Evolutionary conservation across 495 filamentous ascomycete species (phyloP), one percentile per base, ranked within the genome.

Genomic region (Annulohypoxylon maeteangense): DNA sequence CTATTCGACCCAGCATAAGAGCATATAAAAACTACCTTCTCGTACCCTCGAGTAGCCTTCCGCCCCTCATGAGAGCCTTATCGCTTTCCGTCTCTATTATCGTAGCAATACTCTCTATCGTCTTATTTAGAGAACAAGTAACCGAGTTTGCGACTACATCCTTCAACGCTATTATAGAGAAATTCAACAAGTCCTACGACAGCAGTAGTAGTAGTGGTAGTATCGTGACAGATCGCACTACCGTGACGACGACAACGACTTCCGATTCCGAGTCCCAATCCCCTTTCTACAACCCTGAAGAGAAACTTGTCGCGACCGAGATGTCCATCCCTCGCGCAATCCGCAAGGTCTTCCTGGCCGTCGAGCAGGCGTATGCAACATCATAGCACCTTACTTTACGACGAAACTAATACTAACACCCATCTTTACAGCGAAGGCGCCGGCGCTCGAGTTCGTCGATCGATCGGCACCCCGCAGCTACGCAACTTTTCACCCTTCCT

Each of bases 401-500:
- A 14, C 14, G 2, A 4, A 23, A 48, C 20, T 8, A 48, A 4
- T 20, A 23, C 45, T 48, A 48, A 48, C 45, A 7, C 45, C 45
- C 7, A 25, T 11, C 10, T 4, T 42, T 10, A 48, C 45, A 48
- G 45, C 55, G 95, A 98, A 80, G 95, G 95, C 58, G 93, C 91
- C 4, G 95, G 95, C 38, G 95, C 95, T 0, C 85, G 91, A 45
- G 95, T 98, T 2, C 88, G 95, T 40, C 90, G 95, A 67, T 93
- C 92, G 29, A 93, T 99, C 75, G 95, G 95, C 55, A 96, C 92
- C 2, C 84, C 91, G 5, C 87, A 91, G 67, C 86, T 98, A 3
- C 87, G 90, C 75, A 93, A 97, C 81, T 91, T 99, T 83, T 90
- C 88, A 18, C 95, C 95, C 10, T 99, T 99, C 84, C 86, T 99